These are phyloP conservation scores for Ophiostoma ulmi DNA, from an alignment of 2,329 filamentous ascomycete species.

Conservation along the genomic window DNA sequence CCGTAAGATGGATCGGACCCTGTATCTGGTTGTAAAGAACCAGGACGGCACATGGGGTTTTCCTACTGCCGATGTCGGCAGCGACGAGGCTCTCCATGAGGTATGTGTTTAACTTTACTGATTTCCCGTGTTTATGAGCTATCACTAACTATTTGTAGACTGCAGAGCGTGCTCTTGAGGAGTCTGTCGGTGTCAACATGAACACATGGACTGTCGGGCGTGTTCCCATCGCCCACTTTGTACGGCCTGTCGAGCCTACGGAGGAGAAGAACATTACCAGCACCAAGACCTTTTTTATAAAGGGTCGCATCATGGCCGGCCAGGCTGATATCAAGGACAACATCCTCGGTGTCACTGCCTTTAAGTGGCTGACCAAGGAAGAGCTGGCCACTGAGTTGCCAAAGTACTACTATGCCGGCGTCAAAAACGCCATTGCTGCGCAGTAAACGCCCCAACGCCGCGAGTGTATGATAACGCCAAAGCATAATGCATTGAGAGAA, in stretches of 20 bases:
- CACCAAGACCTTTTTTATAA: slow-evolving; percentile 91
- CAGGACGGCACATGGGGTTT: slow-evolving; percentile 73
- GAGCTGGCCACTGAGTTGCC: slow-evolving; percentile 69
- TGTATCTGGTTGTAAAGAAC: slow-evolving; percentile 81
- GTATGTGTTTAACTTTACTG: slow-evolving; percentile 47
- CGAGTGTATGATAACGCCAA: slow-evolving; percentile 4
- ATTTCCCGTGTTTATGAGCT: background rate
- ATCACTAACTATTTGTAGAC: slow-evolving; percentile 49
- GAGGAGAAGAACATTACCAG: slow-evolving; percentile 42
- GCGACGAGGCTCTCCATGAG: slow-evolving; percentile 73
- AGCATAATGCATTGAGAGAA: background rate
- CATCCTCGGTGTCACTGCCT: slow-evolving; percentile 68
- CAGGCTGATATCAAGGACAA: slow-evolving; percentile 76
- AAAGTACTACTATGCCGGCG: slow-evolving; percentile 63
- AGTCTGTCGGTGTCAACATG: slow-evolving; percentile 86
- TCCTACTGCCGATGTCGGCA: slow-evolving; percentile 63
- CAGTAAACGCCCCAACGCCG: slow-evolving; percentile 43
- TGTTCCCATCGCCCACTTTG: slow-evolving; percentile 76
- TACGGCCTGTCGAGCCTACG: slow-evolving; percentile 49
- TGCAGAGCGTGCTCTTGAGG: slow-evolving; percentile 70
- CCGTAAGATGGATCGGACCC: slow-evolving; percentile 66
- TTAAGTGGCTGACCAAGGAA: slow-evolving; percentile 87
- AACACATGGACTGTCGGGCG: slow-evolving; percentile 97
- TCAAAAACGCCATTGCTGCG: slow-evolving; percentile 79
- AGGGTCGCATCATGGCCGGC: slow-evolving; percentile 94